These are phyloP conservation scores for Boletus coccyginus DNA, from an alignment of 768 basidiomycete species.

Conservation along the genomic window DNA sequence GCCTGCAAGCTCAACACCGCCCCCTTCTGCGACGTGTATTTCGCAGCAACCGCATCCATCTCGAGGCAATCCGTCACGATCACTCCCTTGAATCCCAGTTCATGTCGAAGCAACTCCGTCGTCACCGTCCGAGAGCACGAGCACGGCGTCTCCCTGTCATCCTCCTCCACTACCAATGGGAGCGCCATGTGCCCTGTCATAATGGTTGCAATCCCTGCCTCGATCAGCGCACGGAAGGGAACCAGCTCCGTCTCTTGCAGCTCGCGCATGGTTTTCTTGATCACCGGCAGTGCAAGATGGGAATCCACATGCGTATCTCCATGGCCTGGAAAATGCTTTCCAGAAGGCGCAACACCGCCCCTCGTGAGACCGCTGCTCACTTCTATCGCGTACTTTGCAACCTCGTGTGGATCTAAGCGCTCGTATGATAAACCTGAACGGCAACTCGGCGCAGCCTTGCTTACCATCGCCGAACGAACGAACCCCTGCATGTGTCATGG, in stretches of 20 bases:
- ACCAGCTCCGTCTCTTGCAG: conserved; percentile 51
- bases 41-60: conserved; percentile 66
- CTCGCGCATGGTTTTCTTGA: conserved; percentile 45
- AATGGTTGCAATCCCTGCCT: conserved; percentile 46
- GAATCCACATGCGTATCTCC: conserved; percentile 74
- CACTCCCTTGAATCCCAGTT: conserved; percentile 54
- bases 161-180: conserved; percentile 45
- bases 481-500: conserved; percentile 42
- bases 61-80: conserved; percentile 75
- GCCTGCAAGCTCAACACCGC: conserved; percentile 57
- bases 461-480: conserved; percentile 70
- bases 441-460: neutral
- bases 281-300: conserved; percentile 62
- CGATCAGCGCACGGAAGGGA: conserved; percentile 52
- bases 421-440: neutral
- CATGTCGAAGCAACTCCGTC: conserved; percentile 47
- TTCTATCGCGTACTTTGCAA: conserved; percentile 46
- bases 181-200: conserved; percentile 79
- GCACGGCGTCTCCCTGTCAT: conserved; percentile 48
- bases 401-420: conserved; percentile 49
- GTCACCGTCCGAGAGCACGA: conserved; percentile 57
- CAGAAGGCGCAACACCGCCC: conserved; percentile 54
- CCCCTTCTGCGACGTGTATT: conserved; percentile 36
- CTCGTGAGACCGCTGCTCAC: conserved; percentile 47
- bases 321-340: conserved; percentile 75